A percentile compares a stretch with the other conserved stretches of the same genome.
Conservation (phyloP, 495 filamentous ascomycete genomes). For the Hypoxylon rickii region DNA sequence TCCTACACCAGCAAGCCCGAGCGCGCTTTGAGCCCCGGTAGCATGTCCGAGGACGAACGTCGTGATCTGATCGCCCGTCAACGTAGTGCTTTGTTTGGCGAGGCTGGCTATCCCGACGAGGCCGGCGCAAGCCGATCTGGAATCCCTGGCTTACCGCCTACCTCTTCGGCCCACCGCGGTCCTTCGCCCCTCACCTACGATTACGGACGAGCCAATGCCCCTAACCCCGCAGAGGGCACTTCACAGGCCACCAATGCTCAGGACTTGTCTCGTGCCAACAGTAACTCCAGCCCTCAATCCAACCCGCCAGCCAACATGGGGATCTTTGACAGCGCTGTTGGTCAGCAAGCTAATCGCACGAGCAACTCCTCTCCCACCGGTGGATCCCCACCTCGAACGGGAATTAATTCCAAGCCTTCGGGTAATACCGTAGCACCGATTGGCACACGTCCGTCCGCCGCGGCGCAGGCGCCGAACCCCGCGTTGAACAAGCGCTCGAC, state of each 20-base stretch:
- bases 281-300: slow-evolving; percentile 76
- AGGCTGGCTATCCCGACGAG: slow-evolving; percentile 69
- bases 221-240: slow-evolving; percentile 48
- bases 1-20: slow-evolving; percentile 78
- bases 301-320: slow-evolving; percentile 67
- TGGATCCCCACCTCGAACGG: slow-evolving; percentile 79
- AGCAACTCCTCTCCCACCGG: slow-evolving; percentile 84
- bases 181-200: slow-evolving; percentile 58
- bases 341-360: slow-evolving; percentile 80
- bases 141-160: slow-evolving; percentile 58
- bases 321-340: slow-evolving; percentile 65
- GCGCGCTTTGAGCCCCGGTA: slow-evolving; percentile 85
- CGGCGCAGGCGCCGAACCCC: slow-evolving; percentile 60
- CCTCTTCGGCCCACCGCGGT: slow-evolving; percentile 57
- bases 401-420: slow-evolving; percentile 53
- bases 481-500: slow-evolving; percentile 83
- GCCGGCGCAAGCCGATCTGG: slow-evolving; percentile 55
- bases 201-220: slow-evolving; percentile 46
- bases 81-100: slow-evolving; percentile 88
- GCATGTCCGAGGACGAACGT: slow-evolving; percentile 92
- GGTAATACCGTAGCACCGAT: slow-evolving; percentile 84
- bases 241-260: slow-evolving; percentile 55
- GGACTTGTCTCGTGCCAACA: slow-evolving; percentile 80
- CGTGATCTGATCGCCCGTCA: slow-evolving; percentile 95
- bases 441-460: slow-evolving; percentile 77